Percentiles rank a stretch among this genome's conserved stretches.
Conservation (phyloP, 1,139 yeast genomes). For the Suhomyces coccinellae region DNA sequence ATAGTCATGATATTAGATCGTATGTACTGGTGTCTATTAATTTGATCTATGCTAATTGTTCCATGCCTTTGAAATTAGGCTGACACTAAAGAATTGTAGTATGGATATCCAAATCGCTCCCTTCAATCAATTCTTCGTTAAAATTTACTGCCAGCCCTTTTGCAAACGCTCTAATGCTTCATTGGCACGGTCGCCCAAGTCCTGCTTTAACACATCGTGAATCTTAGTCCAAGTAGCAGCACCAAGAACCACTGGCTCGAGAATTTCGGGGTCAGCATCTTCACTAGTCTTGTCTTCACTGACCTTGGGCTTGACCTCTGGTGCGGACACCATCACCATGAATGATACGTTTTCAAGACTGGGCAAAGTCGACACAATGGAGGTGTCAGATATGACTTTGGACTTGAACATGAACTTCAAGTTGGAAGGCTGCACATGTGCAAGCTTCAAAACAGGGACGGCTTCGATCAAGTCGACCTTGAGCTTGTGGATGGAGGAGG, state of each 20-base stretch:
- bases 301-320: constrained; percentile 8
- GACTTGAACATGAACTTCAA: constrained; percentile 45
- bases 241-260: constrained; percentile 19
- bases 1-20: too few relatives aligned
- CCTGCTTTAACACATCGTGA: constrained; percentile 28
- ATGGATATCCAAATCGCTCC: too few relatives aligned
- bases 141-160: constrained; percentile 3
- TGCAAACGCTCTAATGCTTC: constrained; percentile 38
- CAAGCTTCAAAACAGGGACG: constrained; percentile 24
- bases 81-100: too few relatives aligned
- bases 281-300: constrained; percentile 4
- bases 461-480: constrained; percentile 33
- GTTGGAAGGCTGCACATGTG: constrained; percentile 30
- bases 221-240: constrained; percentile 36
- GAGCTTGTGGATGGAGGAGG: constrained; percentile 35
- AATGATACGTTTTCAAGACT: constrained; percentile 26
- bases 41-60: too few relatives aligned
- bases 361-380: constrained; percentile 26
- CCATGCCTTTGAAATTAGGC: too few relatives aligned
- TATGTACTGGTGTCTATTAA: too few relatives aligned
- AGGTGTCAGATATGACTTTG: constrained; percentile 44
- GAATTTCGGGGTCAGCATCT: constrained; percentile 20
- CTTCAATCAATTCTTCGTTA: neutral
- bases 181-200: constrained; percentile 31
- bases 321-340: constrained; percentile 41